Percentiles rank a stretch among this genome's conserved stretches.
phyloP scores from a whole-genome alignment of 129 eudicot species.

The Lactuca sativa region DNA sequence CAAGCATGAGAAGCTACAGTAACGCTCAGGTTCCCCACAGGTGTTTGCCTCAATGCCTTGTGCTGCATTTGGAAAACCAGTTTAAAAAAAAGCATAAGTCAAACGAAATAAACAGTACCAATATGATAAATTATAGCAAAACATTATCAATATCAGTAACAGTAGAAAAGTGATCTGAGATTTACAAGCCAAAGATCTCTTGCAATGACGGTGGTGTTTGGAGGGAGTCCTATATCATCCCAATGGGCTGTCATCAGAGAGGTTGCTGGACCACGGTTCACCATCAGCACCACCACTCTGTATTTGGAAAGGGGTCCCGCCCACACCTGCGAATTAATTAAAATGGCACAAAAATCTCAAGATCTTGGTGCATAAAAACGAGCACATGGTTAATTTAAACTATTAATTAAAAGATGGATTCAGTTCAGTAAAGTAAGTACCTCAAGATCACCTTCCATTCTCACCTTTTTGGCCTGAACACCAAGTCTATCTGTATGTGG shows the following conservation, averaged over 20 bases:
- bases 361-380: conserved; percentile 3
- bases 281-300: conserved; percentile 77
- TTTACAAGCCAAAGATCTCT: conserved; percentile 91
- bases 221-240: conserved; percentile 93
- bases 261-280: conserved; percentile 55
- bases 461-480: conserved; percentile 86
- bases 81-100: neutral
- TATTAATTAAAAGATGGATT: neutral
- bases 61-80: conserved; percentile 42
- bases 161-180: conserved; percentile 9
- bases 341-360: neutral
- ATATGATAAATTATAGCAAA: neutral
- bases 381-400: conserved; percentile 7
- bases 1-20: conserved; percentile 56
- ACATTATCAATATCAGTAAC: neutral
- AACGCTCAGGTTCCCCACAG: conserved; percentile 50
- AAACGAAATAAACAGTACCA: neutral
- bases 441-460: conserved; percentile 76
- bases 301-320: conserved; percentile 79
- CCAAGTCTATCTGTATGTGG: conserved; percentile 61
- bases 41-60: conserved; percentile 42
- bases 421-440: conserved; percentile 34
- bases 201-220: conserved; percentile 38
- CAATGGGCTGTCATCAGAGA: conserved; percentile 63
- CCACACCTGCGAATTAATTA: conserved; percentile 60